These are phyloP conservation scores for Clitopilus hobsonii DNA, from an alignment of 768 basidiomycete genomes.

Conservation along the genomic window DNA sequence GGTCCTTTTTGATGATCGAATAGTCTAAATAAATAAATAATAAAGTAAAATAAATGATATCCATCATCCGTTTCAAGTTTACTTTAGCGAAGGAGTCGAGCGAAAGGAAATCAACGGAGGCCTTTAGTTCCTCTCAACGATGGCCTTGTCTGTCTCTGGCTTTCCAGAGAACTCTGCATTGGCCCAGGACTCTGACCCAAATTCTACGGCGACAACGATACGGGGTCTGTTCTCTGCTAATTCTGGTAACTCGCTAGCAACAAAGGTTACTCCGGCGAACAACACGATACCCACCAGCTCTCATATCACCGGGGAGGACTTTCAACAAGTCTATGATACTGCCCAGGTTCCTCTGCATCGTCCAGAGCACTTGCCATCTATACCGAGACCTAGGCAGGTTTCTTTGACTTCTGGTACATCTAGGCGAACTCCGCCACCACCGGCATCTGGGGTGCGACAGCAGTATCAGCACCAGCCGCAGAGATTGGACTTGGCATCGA, in stretches of 20 bases:
- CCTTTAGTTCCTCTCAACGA: slow-evolving; percentile 6
- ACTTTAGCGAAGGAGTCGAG: slow-evolving; percentile 1
- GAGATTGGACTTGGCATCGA: slow-evolving; percentile 20
- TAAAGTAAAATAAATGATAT: not conserved
- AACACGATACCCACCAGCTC: not conserved
- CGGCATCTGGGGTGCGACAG: not conserved
- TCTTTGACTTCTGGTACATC: not conserved
- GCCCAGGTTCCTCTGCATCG: slow-evolving; percentile 9
- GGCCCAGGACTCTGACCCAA: not conserved
- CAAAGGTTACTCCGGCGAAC: not conserved
- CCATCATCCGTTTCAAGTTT: slow-evolving; percentile 1
- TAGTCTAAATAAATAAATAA: slow-evolving; percentile 3
- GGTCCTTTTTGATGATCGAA: not conserved
- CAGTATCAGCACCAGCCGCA: slow-evolving; percentile 6
- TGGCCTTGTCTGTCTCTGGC: slow-evolving; percentile 31
- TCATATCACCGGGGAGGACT: not conserved
- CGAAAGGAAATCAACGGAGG: slow-evolving; percentile 1
- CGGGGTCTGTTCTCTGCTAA: not conserved
- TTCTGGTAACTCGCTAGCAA: not conserved
- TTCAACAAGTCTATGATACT: not conserved
- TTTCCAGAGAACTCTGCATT: slow-evolving; percentile 24
- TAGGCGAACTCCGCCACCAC: slow-evolving; percentile 18
- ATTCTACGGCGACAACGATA: not conserved
- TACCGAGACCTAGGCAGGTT: not conserved
- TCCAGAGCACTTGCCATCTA: slow-evolving; percentile 8